Evolutionary conservation across 495 filamentous ascomycete genomes (phyloP), one percentile per base, ranked within the genome.

Genomic region (Friedmanniomyces simplex): DNA sequence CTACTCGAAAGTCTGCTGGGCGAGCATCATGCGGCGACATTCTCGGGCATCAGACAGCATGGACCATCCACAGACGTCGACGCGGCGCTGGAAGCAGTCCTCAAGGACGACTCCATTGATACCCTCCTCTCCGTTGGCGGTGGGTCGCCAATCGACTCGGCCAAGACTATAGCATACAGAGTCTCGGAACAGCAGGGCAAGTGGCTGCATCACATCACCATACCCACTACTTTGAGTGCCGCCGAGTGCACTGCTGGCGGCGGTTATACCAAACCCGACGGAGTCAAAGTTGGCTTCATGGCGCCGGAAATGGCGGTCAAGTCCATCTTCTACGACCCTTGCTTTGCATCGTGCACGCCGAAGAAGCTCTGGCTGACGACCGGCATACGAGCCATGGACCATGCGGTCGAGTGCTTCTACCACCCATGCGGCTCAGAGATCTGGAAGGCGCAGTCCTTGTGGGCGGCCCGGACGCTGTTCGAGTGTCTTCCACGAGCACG

Each of bases 31-130:
- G 65, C 63, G 5, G 63, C 59, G 10, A 67, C 65, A 22, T 65
- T 63, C 51, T 66, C 63, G 34, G 60, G 59, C 21, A 67, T 67
- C 54, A 57, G 58, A 52, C 65, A 67, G 37, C 65, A 67, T 52
- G 65, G 63, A 12, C 65, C 63, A 11, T 59, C 65, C 51, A 56
- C 56, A 11, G 58, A 67, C 20, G 55, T 67, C 26, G 56, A 59
- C 36, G 14, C 32, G n/a, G 56, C 56, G 12, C 14, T 39, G 10
- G 22, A 52, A 11, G 39, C 20, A 4, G 49, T 59, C 49, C 42
- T 34, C 2, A n/a, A 36, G 59, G 63, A 57, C 53, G 60, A 18
- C 8, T 43, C 32, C 11, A 53, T 59, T 32, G 65, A 67, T 51
- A 57, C 63, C 18, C 22, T 67, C 42, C 54, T 67, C 42, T 60